Evolutionary conservation across 371 early-diverging fungal species (phyloP), one percentile per base, ranked within the genome.

Genomic region (Nematocida minor): DNA sequence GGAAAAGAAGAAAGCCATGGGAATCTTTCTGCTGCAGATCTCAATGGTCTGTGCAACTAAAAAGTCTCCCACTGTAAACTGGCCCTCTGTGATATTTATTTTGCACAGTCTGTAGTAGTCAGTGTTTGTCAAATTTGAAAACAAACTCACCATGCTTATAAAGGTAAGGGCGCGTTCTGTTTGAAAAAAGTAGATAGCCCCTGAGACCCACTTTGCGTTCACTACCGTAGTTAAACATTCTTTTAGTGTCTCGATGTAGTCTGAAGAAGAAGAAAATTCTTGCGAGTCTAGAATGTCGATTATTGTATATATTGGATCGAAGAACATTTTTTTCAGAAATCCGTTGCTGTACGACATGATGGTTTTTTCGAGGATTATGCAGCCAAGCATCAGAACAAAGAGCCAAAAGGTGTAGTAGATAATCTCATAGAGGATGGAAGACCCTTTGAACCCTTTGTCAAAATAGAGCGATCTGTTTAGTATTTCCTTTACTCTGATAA

Each of bases 391-490:
- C 6, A 68, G 14, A 18, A 68, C 27, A 9, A 32, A 31, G 25
- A 68, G 9, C 11, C 16, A 18, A 32, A 42, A 25, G 18, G 20
- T 3, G 34, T 68, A 68, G 14, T 49, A 25, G 6, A 55, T 1
- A 4, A 55, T 4, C 53, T 68, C 68, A 18, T 32, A 40, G 14
- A 55, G n/a, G 20, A 68, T 55, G 22, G 36, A 32, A 38, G 51
- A 49, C 6, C 68, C 68, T 46, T 9, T 27, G 42, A 68, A 68
- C 0, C 32, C 31, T 0, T 29, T 47, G 48, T 68, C 47, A 34
- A 70, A 70, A 46, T 47, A 70, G 0, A 70, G 62, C 20, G 71
- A 70, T 20, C 63, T 3, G 4, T n/a, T 38, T 4, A 70, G 57
- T 32, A 70, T 44, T 34, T 60, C 51, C 0, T 18, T 9, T 29